A percentile compares a stretch with the other conserved stretches of the same genome.
Evolutionary conservation across 2,329 filamentous ascomycete genomes (phyloP).

Genomic region (Juglanconis oblonga): DNA sequence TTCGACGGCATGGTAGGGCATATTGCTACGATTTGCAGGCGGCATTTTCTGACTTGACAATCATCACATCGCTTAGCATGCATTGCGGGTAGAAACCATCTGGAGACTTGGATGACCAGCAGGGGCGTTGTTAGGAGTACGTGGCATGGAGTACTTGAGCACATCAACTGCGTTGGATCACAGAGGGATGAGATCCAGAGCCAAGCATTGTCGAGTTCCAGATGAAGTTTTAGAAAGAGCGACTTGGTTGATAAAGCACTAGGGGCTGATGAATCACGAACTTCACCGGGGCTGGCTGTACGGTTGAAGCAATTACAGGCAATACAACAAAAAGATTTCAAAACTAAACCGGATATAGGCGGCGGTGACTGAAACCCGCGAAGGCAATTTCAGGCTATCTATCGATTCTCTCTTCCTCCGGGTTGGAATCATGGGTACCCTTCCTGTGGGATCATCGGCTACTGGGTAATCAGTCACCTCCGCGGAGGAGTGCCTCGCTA

Average conservation of each 20-base stretch:
- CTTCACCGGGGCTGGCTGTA: not conserved
- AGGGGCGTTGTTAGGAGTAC: conserved; percentile 12
- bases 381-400: not conserved
- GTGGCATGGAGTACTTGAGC: not conserved
- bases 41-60: conserved; percentile 6
- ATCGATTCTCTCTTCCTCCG: too few relatives aligned
- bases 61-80: conserved; percentile 9
- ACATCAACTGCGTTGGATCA: conserved; percentile 3
- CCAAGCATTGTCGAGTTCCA: not conserved
- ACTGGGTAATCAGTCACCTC: too few relatives aligned
- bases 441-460: too few relatives aligned
- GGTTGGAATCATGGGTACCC: too few relatives aligned
- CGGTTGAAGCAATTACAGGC: not conserved
- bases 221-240: not conserved
- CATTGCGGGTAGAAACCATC: not conserved
- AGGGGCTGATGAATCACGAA: not conserved
- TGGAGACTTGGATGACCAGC: conserved; percentile 8
- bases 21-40: not conserved
- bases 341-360: not conserved
- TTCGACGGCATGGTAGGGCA: not conserved
- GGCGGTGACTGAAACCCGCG: not conserved
- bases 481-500: too few relatives aligned
- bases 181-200: not conserved
- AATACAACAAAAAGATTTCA: not conserved
- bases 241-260: not conserved